These are phyloP conservation scores for Edaphochlamys debaryana DNA, from an alignment of 139 green algal species.

Conservation along the genomic window DNA sequence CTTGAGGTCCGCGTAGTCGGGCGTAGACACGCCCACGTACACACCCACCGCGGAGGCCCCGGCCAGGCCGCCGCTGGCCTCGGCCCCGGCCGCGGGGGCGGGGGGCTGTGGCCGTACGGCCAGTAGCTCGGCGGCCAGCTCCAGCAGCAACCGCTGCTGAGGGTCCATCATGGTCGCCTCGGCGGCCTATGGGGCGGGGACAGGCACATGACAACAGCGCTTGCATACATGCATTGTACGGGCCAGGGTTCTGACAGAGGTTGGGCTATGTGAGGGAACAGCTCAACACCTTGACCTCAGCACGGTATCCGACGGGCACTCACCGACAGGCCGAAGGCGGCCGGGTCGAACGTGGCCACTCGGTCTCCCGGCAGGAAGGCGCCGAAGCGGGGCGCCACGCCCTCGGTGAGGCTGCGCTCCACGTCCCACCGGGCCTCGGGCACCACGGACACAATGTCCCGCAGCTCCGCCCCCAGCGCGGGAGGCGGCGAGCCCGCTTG, in stretches of 20 bases:
- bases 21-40: conserved; percentile 65
- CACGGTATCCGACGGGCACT: no score
- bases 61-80: no score
- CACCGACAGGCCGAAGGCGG: conserved; percentile 73
- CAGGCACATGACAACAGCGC: no score
- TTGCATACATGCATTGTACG: no score
- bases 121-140: conserved; percentile 52
- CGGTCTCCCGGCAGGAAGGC: conserved; percentile 52
- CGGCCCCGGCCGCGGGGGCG: neutral
- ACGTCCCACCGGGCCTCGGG: conserved; percentile 59
- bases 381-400: conserved; percentile 67
- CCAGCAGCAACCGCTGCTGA: conserved; percentile 88
- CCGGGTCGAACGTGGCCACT: conserved; percentile 74
- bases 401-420: conserved; percentile 47
- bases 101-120: neutral
- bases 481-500: neutral
- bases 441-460: conserved; percentile 27
- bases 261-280: no score
- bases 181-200: no score
- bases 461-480: neutral
- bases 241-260: no score
- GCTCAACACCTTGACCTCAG: no score
- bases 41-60: conserved; percentile 31
- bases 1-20: conserved; percentile 67
- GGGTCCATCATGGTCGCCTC: conserved; percentile 88